Percentiles rank a stretch among this genome's conserved stretches.
Evolutionary conservation across 164 flowering plant species (phyloP).

Genomic region (Umbellularia californica): DNA sequence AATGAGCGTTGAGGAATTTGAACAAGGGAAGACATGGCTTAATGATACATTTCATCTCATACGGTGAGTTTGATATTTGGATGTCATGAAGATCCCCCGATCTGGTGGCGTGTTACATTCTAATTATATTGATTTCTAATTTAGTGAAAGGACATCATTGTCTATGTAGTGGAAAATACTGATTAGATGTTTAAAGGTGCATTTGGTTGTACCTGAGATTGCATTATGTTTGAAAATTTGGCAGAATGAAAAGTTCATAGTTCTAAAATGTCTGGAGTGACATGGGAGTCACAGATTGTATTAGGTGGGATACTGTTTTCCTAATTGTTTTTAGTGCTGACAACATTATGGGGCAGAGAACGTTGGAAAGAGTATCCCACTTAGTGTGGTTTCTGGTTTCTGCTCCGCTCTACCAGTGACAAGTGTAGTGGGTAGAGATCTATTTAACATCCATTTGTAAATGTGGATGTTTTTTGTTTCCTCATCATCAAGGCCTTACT

Average conservation of each 20-base stretch:
- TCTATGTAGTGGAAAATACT: not conserved
- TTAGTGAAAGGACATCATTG: not conserved
- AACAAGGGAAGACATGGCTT: constrained; percentile 87
- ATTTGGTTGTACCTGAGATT: not conserved
- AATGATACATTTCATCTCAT: constrained; percentile 74
- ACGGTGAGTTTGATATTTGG: constrained; percentile 44
- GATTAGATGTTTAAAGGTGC: not conserved
- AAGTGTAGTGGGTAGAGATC: too few relatives aligned
- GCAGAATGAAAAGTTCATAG: not conserved
- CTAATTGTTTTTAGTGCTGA: too few relatives aligned
- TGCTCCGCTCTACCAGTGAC: too few relatives aligned
- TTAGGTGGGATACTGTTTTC: too few relatives aligned
- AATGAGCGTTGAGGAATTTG: constrained; percentile 70
- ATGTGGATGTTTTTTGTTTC: too few relatives aligned
- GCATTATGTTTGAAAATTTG: not conserved
- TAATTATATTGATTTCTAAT: not conserved
- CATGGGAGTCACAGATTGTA: too few relatives aligned
- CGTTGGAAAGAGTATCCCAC: too few relatives aligned
- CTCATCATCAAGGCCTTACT: too few relatives aligned
- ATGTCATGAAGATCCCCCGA: not conserved
- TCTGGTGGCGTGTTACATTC: not conserved
- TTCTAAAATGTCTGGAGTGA: too few relatives aligned
- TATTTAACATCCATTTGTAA: too few relatives aligned
- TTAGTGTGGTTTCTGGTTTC: too few relatives aligned
- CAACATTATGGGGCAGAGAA: too few relatives aligned